These are phyloP conservation scores for Arthrobotrys iridis DNA, from an alignment of 2,329 filamentous ascomycete genomes.

Conservation along the genomic window DNA sequence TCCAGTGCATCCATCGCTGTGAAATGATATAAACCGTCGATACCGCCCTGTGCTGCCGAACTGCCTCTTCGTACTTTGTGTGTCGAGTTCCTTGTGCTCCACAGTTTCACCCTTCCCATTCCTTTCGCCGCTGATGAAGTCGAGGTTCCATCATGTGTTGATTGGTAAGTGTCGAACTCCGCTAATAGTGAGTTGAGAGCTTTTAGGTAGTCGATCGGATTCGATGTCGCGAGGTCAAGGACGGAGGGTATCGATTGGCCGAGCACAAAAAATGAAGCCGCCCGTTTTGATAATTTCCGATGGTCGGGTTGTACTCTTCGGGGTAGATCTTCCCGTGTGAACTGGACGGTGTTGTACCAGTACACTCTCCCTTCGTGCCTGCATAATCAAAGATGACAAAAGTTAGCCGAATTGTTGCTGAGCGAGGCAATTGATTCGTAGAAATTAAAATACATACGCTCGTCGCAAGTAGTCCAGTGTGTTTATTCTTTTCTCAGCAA, in stretches of 20 bases:
- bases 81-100: conserved; percentile 40
- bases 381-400: conserved; percentile 33
- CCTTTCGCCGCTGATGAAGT: conserved; percentile 66
- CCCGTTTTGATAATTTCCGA: conserved; percentile 82
- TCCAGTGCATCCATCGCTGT: conserved; percentile 48
- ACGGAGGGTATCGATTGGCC: conserved; percentile 90
- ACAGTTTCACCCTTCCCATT: conserved; percentile 52
- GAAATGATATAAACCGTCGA: conserved; percentile 52
- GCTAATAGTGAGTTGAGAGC: conserved; percentile 83
- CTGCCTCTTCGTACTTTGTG: conserved; percentile 48
- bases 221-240: conserved; percentile 84
- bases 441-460: conserved; percentile 72
- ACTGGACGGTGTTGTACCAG: conserved; percentile 98
- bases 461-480: conserved; percentile 93
- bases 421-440: background rate
- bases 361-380: conserved; percentile 94
- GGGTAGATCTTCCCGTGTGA: conserved; percentile 80
- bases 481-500: conserved; percentile 89
- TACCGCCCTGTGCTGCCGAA: conserved; percentile 48
- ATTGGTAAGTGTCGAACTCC: conserved; percentile 94
- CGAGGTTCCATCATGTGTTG: conserved; percentile 82
- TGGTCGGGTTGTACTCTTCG: conserved; percentile 86
- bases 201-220: conserved; percentile 83
- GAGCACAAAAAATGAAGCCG: conserved; percentile 91
- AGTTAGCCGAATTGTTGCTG: conserved; percentile 9